Conservation (phyloP, 192 early-diverging fungal species). For the Spinellus fusiger region DNA sequence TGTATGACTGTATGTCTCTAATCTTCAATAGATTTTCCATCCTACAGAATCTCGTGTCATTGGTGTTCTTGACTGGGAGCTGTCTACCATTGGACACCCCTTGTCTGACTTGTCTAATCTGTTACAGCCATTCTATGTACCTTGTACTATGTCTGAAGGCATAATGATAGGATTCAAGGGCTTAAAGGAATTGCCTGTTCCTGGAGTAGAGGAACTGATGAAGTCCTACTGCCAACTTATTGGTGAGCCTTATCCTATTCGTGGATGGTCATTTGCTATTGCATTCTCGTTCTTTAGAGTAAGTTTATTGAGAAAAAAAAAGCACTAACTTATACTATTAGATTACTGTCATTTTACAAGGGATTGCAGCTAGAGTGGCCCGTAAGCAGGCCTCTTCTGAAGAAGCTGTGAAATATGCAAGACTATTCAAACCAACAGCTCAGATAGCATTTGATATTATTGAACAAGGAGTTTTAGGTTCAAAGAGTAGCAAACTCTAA, state of each 20-base stretch:
- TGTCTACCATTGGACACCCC: slow-evolving; percentile 89
- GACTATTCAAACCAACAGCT: slow-evolving; percentile 42
- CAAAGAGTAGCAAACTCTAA: slow-evolving; percentile 19
- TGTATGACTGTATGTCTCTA: not conserved
- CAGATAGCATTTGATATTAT: slow-evolving; percentile 57
- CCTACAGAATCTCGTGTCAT: slow-evolving; percentile 66
- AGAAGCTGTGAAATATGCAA: slow-evolving; percentile 37
- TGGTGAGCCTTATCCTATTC: slow-evolving; percentile 66
- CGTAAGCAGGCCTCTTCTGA: slow-evolving; percentile 83
- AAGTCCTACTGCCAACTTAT: slow-evolving; percentile 59
- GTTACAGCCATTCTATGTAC: slow-evolving; percentile 64
- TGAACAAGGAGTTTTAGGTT: slow-evolving; percentile 36
- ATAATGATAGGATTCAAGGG: slow-evolving; percentile 38
- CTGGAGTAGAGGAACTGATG: slow-evolving; percentile 62
- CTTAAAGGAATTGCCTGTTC: slow-evolving; percentile 46
- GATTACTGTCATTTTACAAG: slow-evolving; percentile 78
- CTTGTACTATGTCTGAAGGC: slow-evolving; percentile 18
- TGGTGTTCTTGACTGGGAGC: slow-evolving; percentile 90
- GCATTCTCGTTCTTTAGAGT: slow-evolving; percentile 88
- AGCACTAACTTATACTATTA: slow-evolving; percentile 12
- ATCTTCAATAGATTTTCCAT: slow-evolving; percentile 60
- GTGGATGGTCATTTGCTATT: slow-evolving; percentile 72
- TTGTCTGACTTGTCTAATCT: slow-evolving; percentile 86
- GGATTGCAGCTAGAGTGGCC: slow-evolving; percentile 83
- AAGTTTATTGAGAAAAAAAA: slow-evolving; percentile 5